phyloP scores from a whole-genome alignment of 345 rosid species.

The Physaria fendleri region DNA sequence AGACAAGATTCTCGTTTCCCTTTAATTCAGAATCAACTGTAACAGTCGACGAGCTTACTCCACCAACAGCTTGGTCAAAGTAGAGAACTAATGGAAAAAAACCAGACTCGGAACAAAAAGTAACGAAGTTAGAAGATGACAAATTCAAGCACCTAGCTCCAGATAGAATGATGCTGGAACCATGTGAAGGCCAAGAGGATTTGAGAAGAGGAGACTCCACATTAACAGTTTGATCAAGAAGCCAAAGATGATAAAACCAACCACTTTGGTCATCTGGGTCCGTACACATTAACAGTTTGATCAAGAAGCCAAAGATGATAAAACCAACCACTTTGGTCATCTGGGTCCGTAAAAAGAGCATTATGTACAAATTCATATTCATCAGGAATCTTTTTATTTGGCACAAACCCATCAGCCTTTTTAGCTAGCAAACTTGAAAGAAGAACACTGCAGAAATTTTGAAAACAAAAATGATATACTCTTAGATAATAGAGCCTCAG shows the following conservation, averaged over 20 bases:
- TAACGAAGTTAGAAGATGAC: too few species aligned
- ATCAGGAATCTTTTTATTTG: conserved; percentile 45
- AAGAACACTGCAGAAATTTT: conserved; percentile 22
- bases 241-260: conserved; percentile 99
- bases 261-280: too few species aligned
- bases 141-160: too few species aligned
- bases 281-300: too few species aligned
- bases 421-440: conserved; percentile 56
- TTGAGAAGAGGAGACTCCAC: conserved; percentile 55
- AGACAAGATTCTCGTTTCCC: conserved; percentile 40
- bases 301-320: conserved; percentile 96
- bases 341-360: conserved; percentile 82
- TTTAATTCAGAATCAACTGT: conserved; percentile 32
- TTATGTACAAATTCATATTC: conserved; percentile 67
- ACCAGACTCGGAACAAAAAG: conserved; percentile 36
- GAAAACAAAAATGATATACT: too few species aligned
- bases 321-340: conserved; percentile 98
- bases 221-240: conserved; percentile 75
- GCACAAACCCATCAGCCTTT: conserved; percentile 45
- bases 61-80: conserved; percentile 71
- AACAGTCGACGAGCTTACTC: conserved; percentile 60
- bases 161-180: conserved; percentile 40
- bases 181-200: conserved; percentile 80
- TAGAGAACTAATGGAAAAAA: conserved; percentile 63
- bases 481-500: too few species aligned